phyloP scores from a whole-genome alignment of 768 basidiomycete genomes.

The Boletus edulis region DNA sequence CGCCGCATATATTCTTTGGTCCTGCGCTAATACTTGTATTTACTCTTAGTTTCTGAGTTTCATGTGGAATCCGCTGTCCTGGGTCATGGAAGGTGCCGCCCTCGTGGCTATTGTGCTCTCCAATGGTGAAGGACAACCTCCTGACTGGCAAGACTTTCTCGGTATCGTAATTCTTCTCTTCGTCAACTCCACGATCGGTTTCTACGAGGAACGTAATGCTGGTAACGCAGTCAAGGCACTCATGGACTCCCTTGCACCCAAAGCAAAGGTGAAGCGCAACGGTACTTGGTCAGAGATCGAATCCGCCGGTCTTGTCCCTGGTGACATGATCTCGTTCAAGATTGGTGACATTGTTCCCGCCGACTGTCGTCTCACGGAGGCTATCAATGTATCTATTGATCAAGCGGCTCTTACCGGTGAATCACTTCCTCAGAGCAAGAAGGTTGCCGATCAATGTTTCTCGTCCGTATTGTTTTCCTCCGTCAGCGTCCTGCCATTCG shows the following conservation, averaged over 20 bases:
- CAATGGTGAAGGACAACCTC: slow-evolving; percentile 82
- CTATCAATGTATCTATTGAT: slow-evolving; percentile 97
- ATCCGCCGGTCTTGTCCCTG: slow-evolving; percentile 85
- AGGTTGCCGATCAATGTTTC: slow-evolving; percentile 94
- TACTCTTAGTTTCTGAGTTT: slow-evolving; percentile 76
- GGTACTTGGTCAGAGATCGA: slow-evolving; percentile 90
- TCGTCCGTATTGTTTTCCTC: slow-evolving; percentile 59
- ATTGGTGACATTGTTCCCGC: slow-evolving; percentile 99
- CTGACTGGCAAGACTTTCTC: slow-evolving; percentile 97
- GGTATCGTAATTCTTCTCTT: slow-evolving; percentile 91
- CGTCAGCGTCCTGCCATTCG: not conserved
- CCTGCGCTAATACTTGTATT: not conserved
- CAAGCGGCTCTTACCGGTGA: slow-evolving; percentile 98
- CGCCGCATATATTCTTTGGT: not conserved
- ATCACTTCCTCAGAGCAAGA: slow-evolving; percentile 91
- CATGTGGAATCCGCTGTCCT: slow-evolving; percentile 99
- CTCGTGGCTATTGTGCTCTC: slow-evolving; percentile 94
- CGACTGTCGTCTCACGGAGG: slow-evolving; percentile 94
- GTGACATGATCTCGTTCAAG: slow-evolving; percentile 97
- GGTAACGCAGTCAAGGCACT: slow-evolving; percentile 99
- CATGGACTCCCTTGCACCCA: slow-evolving; percentile 98
- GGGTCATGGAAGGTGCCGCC: slow-evolving; percentile 99
- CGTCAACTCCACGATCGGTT: slow-evolving; percentile 96
- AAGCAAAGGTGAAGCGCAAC: slow-evolving; percentile 89
- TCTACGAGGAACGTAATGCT: slow-evolving; percentile 96